These are phyloP conservation scores for Dalbergia cultrata DNA, from an alignment of 306 rosid species.

Conservation along the genomic window DNA sequence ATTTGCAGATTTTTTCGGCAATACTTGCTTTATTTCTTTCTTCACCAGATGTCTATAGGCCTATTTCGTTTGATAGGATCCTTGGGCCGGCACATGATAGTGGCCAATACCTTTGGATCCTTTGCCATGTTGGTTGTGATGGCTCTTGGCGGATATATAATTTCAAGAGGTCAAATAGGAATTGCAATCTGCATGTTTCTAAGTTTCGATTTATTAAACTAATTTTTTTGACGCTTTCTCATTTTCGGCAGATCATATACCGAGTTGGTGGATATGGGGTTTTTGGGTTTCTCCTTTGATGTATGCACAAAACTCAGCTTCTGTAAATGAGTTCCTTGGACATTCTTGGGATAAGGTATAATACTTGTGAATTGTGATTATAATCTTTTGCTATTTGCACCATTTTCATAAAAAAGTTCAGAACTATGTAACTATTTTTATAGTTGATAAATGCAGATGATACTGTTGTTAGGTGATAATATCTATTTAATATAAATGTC, in stretches of 20 bases:
- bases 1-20: constrained; percentile 82
- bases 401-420: constrained; percentile 6
- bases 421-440: constrained; percentile 6
- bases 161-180: constrained; percentile 76
- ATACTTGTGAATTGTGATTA: constrained; percentile 1
- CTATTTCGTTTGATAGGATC: constrained; percentile 99
- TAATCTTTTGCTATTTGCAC: constrained; percentile 15
- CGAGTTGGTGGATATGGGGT: constrained; percentile 99
- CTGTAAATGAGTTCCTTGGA: constrained; percentile 96
- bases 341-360: constrained; percentile 96
- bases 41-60: constrained; percentile 97
- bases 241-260: constrained; percentile 73
- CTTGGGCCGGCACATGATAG: constrained; percentile 97
- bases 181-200: constrained; percentile 40
- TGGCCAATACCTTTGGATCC: constrained; percentile 97
- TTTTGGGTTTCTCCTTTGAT: constrained; percentile 98
- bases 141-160: constrained; percentile 96
- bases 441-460: constrained; percentile 24
- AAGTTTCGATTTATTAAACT: constrained; percentile 13
- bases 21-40: constrained; percentile 81
- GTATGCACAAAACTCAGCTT: constrained; percentile 95
- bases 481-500: constrained; percentile 29
- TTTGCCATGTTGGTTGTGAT: constrained; percentile 98
- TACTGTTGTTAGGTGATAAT: constrained; percentile 25
- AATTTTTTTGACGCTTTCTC: constrained; percentile 41